Conservation (phyloP, 2,329 filamentous ascomycete species). For the Trichocomaceae sp. region DNA sequence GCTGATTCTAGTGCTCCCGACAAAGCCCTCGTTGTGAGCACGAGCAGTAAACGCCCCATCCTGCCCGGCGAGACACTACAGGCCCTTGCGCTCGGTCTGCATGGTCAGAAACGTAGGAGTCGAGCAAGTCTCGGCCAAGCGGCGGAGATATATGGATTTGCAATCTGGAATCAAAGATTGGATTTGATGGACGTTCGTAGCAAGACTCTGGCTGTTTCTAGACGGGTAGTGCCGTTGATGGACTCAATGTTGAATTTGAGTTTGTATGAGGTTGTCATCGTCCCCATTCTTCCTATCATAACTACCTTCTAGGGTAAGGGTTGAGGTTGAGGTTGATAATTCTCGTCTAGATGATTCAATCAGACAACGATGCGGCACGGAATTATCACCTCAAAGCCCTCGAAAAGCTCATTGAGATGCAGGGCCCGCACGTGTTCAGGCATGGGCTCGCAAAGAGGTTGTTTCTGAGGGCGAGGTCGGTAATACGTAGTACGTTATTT, state of each 20-base stretch:
- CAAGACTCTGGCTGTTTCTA: neutral
- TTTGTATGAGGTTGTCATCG: conserved; percentile 3
- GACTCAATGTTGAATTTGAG: neutral
- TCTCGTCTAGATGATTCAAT: neutral
- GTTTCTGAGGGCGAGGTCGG: neutral
- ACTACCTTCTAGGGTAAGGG: too few species aligned
- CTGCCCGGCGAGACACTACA: neutral
- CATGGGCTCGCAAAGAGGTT: neutral
- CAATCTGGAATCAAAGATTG: neutral
- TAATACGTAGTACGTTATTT: neutral
- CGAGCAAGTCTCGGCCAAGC: neutral
- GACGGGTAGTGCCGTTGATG: neutral
- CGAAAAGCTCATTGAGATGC: neutral
- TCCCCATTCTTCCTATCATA: too few species aligned
- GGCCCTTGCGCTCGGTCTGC: neutral
- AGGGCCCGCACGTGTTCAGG: neutral
- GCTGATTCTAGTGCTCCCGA: neutral
- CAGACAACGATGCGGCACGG: neutral
- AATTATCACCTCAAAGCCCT: neutral
- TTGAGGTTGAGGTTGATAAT: too few species aligned
- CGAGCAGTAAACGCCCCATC: neutral
- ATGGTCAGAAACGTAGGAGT: neutral
- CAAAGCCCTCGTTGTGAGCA: neutral
- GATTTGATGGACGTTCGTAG: neutral
- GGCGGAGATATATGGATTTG: conserved; percentile 2